phyloP scores from a whole-genome alignment of 805 yeast species.

The Phaffomyces opuntiae region DNA sequence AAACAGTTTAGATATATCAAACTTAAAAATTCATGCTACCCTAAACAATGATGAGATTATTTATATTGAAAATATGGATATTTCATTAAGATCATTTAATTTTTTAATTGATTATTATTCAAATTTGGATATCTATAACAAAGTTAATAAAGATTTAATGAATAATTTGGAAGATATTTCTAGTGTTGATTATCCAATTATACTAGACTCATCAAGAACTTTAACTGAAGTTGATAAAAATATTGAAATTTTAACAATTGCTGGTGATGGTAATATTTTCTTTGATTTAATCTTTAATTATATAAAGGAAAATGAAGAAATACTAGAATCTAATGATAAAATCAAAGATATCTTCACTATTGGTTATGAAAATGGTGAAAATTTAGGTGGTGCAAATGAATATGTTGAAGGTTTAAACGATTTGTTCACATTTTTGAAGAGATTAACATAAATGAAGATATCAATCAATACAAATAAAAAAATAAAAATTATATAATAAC shows the following conservation, averaged over 20 bases:
- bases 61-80: constrained; percentile 60
- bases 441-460: background rate
- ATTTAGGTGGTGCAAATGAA: constrained; percentile 48
- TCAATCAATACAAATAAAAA: no score
- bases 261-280: constrained; percentile 63
- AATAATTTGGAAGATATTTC: constrained; percentile 2
- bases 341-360: constrained; percentile 51
- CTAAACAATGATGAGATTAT: constrained; percentile 61
- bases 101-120: constrained; percentile 39
- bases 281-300: constrained; percentile 61
- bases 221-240: background rate
- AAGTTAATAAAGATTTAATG: background rate
- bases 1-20: background rate
- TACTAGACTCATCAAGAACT: background rate
- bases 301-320: constrained; percentile 30
- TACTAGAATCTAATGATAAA: constrained; percentile 13
- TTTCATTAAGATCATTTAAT: constrained; percentile 49
- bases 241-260: constrained; percentile 42
- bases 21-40: constrained; percentile 62
- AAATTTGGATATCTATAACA: background rate
- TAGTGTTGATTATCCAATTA: no score
- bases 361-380: constrained; percentile 34
- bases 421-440: constrained; percentile 43
- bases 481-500: background rate
- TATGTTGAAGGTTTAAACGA: constrained; percentile 67